Conservation (phyloP, 345 rosid genomes). For the Boechera divaricarpa region DNA sequence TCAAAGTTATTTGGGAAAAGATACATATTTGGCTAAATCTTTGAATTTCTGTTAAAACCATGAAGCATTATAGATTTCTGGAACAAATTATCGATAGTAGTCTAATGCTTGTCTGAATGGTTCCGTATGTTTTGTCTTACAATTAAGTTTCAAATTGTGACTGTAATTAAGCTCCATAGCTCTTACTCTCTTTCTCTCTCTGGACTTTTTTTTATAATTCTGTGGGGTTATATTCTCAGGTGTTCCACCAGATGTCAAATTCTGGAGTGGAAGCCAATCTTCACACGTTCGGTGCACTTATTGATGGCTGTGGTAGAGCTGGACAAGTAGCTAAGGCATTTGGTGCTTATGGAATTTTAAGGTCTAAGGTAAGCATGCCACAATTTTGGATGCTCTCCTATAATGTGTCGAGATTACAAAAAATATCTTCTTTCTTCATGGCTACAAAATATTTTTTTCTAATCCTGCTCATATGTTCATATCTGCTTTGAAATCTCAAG, state of each 20-base stretch:
- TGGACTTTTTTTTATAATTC: background rate
- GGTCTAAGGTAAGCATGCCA: conserved; percentile 77
- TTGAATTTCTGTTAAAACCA: conserved; percentile 16
- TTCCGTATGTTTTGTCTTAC: background rate
- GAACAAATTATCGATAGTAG: background rate
- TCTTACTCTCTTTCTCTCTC: background rate
- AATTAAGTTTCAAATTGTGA: conserved; percentile 3
- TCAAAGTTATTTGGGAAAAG: conserved; percentile 24
- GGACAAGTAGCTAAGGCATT: conserved; percentile 98
- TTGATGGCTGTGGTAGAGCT: conserved; percentile 95
- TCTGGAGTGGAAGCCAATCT: conserved; percentile 91
- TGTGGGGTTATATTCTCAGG: conserved; percentile 51
- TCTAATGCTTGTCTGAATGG: conserved; percentile 19
- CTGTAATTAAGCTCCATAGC: conserved; percentile 1
- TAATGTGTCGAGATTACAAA: conserved; percentile 3
- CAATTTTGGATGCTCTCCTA: conserved; percentile 30
- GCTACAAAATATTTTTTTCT: conserved; percentile 28
- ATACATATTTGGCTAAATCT: background rate
- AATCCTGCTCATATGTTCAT: conserved; percentile 29
- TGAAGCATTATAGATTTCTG: conserved; percentile 16
- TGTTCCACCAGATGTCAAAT: conserved; percentile 93
- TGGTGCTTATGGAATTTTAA: conserved; percentile 98
- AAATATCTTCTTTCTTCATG: conserved; percentile 7
- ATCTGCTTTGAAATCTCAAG: conserved; percentile 32
- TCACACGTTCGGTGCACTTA: conserved; percentile 92